Percentiles rank a stretch among this genome's conserved stretches.
These are phyloP conservation scores for Pseudogymnoascus sp. DNA, from an alignment of 2,329 filamentous ascomycete species.

Conservation along the genomic window DNA sequence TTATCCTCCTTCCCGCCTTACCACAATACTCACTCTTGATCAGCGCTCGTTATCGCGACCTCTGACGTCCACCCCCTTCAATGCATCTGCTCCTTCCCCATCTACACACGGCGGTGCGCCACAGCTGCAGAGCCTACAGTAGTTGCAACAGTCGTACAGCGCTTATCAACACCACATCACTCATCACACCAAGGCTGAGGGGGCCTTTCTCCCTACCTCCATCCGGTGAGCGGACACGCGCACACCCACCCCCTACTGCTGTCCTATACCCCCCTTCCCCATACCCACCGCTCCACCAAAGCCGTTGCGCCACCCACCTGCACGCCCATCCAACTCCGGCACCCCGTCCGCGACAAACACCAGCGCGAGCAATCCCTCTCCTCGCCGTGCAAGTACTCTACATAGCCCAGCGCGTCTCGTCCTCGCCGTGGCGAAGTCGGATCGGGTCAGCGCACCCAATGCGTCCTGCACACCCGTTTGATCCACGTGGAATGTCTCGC, in stretches of 20 bases:
- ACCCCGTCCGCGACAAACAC: background rate
- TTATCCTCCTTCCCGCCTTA: background rate
- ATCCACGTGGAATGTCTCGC: slow-evolving; percentile 1
- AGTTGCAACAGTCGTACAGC: background rate
- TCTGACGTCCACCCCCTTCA: background rate
- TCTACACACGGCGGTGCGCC: background rate
- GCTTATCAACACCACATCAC: background rate
- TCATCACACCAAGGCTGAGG: background rate
- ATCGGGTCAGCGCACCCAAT: background rate
- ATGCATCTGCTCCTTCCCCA: background rate
- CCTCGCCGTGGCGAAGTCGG: background rate
- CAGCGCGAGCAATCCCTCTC: background rate
- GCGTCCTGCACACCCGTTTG: background rate
- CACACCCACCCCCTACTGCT: background rate
- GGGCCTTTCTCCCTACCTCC: background rate
- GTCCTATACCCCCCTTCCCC: background rate
- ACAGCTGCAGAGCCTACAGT: background rate
- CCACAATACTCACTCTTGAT: background rate
- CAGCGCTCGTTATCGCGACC: background rate
- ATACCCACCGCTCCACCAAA: background rate
- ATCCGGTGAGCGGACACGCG: background rate
- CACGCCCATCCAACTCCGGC: background rate
- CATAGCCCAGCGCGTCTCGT: background rate
- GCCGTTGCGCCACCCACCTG: background rate
- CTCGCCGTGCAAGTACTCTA: background rate